These are phyloP conservation scores for Trametes sp. DNA, from an alignment of 1,284 basidiomycete genomes.

Conservation along the genomic window DNA sequence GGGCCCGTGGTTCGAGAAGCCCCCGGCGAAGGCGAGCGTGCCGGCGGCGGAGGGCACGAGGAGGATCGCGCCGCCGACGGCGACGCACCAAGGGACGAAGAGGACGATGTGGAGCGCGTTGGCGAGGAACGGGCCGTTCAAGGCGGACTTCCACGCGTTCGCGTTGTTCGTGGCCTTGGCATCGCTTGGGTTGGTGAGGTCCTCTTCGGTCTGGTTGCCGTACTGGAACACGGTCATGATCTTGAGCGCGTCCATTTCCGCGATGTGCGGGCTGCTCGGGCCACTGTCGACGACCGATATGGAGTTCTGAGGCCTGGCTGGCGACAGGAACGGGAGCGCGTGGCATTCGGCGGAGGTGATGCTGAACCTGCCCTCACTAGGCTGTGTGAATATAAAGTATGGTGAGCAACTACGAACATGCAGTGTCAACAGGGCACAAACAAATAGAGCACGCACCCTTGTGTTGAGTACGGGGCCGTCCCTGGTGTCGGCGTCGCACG, in stretches of 20 bases:
- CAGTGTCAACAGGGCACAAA: neutral
- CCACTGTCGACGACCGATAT: neutral
- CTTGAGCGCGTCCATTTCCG: conserved; percentile 4
- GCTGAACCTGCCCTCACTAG: conserved; percentile 6
- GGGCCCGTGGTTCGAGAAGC: conserved; percentile 41
- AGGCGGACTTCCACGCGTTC: neutral
- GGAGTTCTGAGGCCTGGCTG: conserved; percentile 5
- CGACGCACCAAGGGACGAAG: conserved; percentile 58
- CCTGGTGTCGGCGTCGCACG: neutral
- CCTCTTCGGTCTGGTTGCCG: neutral
- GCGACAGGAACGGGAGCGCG: neutral
- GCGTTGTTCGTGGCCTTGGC: no score
- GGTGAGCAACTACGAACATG: conserved; percentile 5
- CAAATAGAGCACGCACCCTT: neutral
- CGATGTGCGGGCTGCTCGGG: conserved; percentile 5
- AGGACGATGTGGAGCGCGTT: conserved; percentile 36
- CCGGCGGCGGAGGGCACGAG: conserved; percentile 50
- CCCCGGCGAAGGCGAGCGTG: conserved; percentile 47
- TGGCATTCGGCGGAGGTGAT: conserved; percentile 15
- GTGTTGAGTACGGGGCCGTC: no score
- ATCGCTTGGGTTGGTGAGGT: neutral
- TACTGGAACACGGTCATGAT: conserved; percentile 2
- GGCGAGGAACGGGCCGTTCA: neutral
- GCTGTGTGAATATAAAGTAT: neutral
- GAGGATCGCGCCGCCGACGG: conserved; percentile 53